Evolutionary conservation across 257 asterid species (phyloP).

Genomic region (Solanum raphanifolium): DNA sequence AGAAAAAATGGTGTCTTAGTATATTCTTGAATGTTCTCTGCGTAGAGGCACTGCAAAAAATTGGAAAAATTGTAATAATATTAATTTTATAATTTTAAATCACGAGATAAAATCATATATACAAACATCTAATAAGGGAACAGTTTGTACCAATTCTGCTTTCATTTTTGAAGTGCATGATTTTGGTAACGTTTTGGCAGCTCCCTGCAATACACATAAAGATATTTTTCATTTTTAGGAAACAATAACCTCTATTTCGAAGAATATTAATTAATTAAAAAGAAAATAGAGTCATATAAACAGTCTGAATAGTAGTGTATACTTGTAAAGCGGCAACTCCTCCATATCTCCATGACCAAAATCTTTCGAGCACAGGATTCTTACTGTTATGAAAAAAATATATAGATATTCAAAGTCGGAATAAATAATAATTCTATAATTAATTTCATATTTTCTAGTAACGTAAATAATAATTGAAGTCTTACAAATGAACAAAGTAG

Average conservation of each 20-base stretch:
- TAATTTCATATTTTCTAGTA: neutral
- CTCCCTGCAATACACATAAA: neutral
- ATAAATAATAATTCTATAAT: neutral
- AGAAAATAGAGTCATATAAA: neutral
- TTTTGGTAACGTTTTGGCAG: neutral
- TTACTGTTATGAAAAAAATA: neutral
- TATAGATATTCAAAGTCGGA: neutral
- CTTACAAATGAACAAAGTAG: constrained; percentile 1
- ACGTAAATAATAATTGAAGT: too few species aligned
- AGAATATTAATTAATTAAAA: neutral
- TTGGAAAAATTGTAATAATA: neutral
- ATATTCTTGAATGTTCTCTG: neutral
- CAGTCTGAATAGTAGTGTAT: fast-evolving
- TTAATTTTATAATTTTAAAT: neutral
- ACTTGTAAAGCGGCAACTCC: neutral
- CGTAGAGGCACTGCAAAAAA: neutral
- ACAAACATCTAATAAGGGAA: neutral
- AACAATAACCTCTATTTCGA: neutral
- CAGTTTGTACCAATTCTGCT: neutral
- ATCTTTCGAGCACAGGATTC: neutral
- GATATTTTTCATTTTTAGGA: neutral
- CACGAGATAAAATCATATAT: neutral
- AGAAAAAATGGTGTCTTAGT: neutral
- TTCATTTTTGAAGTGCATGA: neutral
- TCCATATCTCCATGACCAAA: neutral